Conservation (phyloP, 441 rosid genomes). For the Biscutella laevigata region DNA sequence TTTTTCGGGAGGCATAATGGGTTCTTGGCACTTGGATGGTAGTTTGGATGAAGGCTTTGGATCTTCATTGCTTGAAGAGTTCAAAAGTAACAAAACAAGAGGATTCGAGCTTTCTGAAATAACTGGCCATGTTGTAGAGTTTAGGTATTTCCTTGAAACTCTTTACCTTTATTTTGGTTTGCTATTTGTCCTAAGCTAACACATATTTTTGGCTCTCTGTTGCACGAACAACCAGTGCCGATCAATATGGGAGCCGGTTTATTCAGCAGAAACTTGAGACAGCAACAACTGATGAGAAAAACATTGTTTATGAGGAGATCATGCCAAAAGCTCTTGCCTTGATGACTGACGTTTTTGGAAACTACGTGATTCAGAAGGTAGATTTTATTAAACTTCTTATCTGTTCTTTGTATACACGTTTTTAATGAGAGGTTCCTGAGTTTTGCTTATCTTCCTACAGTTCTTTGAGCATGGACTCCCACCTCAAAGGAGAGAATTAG, state of each 20-base stretch:
- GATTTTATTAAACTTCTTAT: neutral
- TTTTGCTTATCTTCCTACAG: constrained; percentile 27
- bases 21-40: constrained; percentile 60
- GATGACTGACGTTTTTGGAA: constrained; percentile 90
- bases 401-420: neutral
- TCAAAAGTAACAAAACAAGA: constrained; percentile 67
- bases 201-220: neutral
- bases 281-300: constrained; percentile 69
- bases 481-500: constrained; percentile 66
- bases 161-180: neutral
- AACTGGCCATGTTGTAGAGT: constrained; percentile 69
- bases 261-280: constrained; percentile 89
- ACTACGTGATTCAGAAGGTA: constrained; percentile 91
- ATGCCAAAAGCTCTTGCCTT: constrained; percentile 65
- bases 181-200: neutral
- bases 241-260: constrained; percentile 88
- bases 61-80: constrained; percentile 78
- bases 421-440: neutral
- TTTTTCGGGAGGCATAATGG: constrained; percentile 49
- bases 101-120: constrained; percentile 71
- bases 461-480: constrained; percentile 81
- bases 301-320: constrained; percentile 73
- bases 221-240: constrained; percentile 41
- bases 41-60: constrained; percentile 45
- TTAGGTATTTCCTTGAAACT: constrained; percentile 42